phyloP scores from a whole-genome alignment of 108 stramenopile genomes.

The Pseudonitzschia multiseries region DNA sequence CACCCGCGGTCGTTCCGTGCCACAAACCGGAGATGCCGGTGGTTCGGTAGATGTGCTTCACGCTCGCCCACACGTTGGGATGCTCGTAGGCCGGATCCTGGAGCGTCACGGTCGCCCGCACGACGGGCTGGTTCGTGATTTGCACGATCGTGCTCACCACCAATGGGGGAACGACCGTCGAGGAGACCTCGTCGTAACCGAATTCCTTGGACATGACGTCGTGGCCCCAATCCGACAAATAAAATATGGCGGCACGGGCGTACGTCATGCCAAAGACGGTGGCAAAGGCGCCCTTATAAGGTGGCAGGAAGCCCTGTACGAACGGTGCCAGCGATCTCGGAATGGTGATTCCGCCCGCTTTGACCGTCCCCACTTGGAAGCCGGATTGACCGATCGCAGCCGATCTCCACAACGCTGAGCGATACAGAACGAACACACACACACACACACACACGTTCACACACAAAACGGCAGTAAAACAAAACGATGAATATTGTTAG shows the following conservation, averaged over 20 bases:
- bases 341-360: slow-evolving; percentile 33
- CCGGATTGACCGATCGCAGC: slow-evolving; percentile 82
- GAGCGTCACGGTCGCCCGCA: slow-evolving; percentile 87
- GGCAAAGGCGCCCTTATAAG: slow-evolving; percentile 91
- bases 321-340: slow-evolving; percentile 56
- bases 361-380: slow-evolving; percentile 53
- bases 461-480: no score
- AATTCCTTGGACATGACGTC: slow-evolving; percentile 34
- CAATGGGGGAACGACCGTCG: slow-evolving; percentile 84
- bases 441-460: no score
- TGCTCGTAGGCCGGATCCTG: slow-evolving; percentile 83
- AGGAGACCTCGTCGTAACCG: slow-evolving; percentile 34
- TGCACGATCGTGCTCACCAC: slow-evolving; percentile 84
- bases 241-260: slow-evolving; percentile 97
- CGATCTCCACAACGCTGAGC: slow-evolving; percentile 70
- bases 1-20: slow-evolving; percentile 92
- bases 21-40: slow-evolving; percentile 74
- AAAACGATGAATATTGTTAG: no score
- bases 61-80: slow-evolving; percentile 64
- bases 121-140: slow-evolving; percentile 92
- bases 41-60: slow-evolving; percentile 68
- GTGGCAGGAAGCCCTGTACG: slow-evolving; percentile 88
- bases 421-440: no score
- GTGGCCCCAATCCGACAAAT: slow-evolving; percentile 85
- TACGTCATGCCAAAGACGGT: slow-evolving; percentile 95